Evolutionary conservation across 2,329 filamentous ascomycete genomes (phyloP).

Genomic region (Xylaria sp.): DNA sequence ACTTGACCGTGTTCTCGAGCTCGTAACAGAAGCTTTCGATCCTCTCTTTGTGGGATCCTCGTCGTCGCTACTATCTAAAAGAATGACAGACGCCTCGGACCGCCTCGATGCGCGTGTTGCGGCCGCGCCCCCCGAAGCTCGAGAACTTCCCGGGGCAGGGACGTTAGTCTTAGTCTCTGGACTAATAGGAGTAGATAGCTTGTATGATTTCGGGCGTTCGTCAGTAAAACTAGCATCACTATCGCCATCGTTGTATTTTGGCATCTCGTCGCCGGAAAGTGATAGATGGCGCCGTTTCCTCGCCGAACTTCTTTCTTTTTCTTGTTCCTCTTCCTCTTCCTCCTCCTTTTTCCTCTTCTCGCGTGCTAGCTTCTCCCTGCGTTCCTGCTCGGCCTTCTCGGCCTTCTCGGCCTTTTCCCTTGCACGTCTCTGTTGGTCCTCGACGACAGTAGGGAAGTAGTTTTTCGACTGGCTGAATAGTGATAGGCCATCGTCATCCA

Average conservation of each 20-base stretch:
- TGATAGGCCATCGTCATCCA: conserved; percentile 48
- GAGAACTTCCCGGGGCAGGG: conserved; percentile 7
- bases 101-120: neutral
- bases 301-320: conserved; percentile 14
- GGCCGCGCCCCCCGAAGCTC: conserved; percentile 1
- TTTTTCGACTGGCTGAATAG: conserved; percentile 58
- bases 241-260: conserved; percentile 5
- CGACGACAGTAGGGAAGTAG: conserved; percentile 53
- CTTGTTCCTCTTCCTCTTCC: conserved; percentile 6
- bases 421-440: conserved; percentile 45
- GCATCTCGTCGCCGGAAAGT: conserved; percentile 20
- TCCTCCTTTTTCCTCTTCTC: conserved; percentile 16
- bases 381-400: conserved; percentile 35
- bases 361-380: conserved; percentile 29
- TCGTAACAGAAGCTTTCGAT: conserved; percentile 1
- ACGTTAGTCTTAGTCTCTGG: conserved; percentile 13
- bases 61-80: conserved; percentile 40
- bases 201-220: conserved; percentile 27
- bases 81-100: conserved; percentile 23
- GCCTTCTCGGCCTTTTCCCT: conserved; percentile 35
- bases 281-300: conserved; percentile 34
- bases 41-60: conserved; percentile 16
- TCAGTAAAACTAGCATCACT: conserved; percentile 27
- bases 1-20: neutral
- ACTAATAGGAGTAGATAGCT: conserved; percentile 22